Percentiles rank a stretch among this genome's conserved stretches.
These are phyloP conservation scores for Lathyrus aphaca DNA, from an alignment of 306 rosid species.

Conservation along the genomic window DNA sequence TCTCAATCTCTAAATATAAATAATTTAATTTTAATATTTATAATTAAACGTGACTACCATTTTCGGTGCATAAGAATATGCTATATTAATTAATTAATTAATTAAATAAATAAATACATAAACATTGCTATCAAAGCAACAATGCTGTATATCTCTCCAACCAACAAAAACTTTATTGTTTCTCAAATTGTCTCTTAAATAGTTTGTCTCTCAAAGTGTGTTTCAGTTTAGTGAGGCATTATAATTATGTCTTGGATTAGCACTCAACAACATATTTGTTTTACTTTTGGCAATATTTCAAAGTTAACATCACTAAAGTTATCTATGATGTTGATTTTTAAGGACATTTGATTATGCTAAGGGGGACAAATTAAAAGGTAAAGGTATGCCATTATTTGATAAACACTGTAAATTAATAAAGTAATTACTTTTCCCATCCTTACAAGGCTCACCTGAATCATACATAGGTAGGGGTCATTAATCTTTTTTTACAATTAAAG, in stretches of 20 bases:
- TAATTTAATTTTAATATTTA: neutral
- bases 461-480: conserved; percentile 39
- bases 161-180: conserved; percentile 40
- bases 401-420: conserved; percentile 39
- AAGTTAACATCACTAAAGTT: conserved; percentile 39
- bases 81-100: neutral
- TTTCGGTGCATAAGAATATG: conserved; percentile 1
- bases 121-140: conserved; percentile 33
- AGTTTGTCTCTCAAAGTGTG: conserved; percentile 38
- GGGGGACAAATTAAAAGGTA: conserved; percentile 51
- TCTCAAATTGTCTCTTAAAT: conserved; percentile 41
- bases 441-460: conserved; percentile 50
- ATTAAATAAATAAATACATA: neutral
- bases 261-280: conserved; percentile 41
- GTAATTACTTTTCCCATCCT: conserved; percentile 19
- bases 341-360: conserved; percentile 40
- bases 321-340: conserved; percentile 34
- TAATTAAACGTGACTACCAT: conserved; percentile 10
- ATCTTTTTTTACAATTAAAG: conserved; percentile 27
- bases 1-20: neutral
- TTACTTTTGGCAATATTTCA: conserved; percentile 32
- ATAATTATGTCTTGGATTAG: conserved; percentile 47
- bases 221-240: conserved; percentile 40
- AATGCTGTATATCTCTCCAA: conserved; percentile 28
- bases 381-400: conserved; percentile 39